Evolutionary conservation across 2,329 filamentous ascomycete species (phyloP), one percentile per base, ranked within the genome.

Genomic region (Fusarium sp.): DNA sequence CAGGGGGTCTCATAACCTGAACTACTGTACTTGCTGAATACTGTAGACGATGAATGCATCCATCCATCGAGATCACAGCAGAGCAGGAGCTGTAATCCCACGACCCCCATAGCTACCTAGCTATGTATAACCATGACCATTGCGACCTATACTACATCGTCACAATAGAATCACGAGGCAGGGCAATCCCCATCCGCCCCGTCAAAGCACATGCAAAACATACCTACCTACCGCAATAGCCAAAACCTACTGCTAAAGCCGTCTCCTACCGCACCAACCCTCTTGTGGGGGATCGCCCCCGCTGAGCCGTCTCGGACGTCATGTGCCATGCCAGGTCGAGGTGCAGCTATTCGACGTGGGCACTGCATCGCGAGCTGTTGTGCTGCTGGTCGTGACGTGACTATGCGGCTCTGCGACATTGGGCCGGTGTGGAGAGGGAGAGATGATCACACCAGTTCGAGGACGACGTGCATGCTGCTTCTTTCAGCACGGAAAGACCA

Each of bases 271-370:
- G 54, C 33, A 50, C 31, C 50, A 33, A 45, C 32, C 45, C 50
- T 13, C 42, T 42, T 47, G 57, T 61, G 57, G 57, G 57, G 57
- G 57, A 36, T 57, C 57, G 47, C 35, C 57, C 57, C 43, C 43
- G 19, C 29, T 13, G 36, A 33, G 27, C 31, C 21, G 27, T 41
- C 15, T 25, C 44, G 15, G 8, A 57, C 45, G 57, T 61, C 57
- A 61, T 61, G 14, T 21, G 23, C 23, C 31, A 47, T 21, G 23
- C 23, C 31, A 47, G 23, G 35, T 53, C 17, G 4, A 17, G 23
- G 8, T 29, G 39, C 39, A 13, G 31, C 7, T n/a, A 29, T 13
- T 13, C 27, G 27, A 33, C 31, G n/a, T 33, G 13, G 8, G 23
- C 23, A 25, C 23, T 25, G 23, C 23, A 25, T 25, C 23, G 23